These are phyloP conservation scores for Alternaria sp. DNA, from an alignment of 2,329 filamentous ascomycete species.

Conservation along the genomic window DNA sequence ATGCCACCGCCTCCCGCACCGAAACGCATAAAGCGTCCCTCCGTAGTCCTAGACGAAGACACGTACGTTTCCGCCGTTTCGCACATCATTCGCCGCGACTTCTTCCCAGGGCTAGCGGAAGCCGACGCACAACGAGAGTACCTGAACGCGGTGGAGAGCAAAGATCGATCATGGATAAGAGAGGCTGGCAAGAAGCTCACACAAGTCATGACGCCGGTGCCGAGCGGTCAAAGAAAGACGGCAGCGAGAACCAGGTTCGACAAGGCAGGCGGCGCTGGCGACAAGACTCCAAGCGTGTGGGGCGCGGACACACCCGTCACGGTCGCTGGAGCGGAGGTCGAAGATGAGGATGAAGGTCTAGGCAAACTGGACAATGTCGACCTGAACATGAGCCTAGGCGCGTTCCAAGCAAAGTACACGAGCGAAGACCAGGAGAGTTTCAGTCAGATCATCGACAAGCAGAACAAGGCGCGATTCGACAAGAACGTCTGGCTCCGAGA, in stretches of 20 bases:
- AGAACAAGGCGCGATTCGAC: conserved; percentile 82
- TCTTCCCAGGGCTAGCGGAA: conserved; percentile 90
- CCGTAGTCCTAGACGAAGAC: conserved; percentile 89
- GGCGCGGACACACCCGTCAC: conserved; percentile 74
- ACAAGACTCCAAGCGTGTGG: conserved; percentile 70
- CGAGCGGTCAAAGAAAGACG: conserved; percentile 51
- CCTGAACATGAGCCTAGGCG: conserved; percentile 78
- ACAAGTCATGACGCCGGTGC: conserved; percentile 82
- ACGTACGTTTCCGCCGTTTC: conserved; percentile 89
- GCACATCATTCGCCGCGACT: conserved; percentile 94
- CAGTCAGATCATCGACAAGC: conserved; percentile 87
- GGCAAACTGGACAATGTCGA: conserved; percentile 64
- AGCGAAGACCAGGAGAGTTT: conserved; percentile 99
- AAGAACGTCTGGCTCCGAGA: conserved; percentile 91
- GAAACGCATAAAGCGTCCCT: conserved; percentile 91
- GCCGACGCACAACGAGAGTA: conserved; percentile 90
- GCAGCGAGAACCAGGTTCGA: conserved; percentile 37
- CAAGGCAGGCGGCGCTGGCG: conserved; percentile 29
- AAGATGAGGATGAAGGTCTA: conserved; percentile 37
- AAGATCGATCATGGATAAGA: conserved; percentile 83
- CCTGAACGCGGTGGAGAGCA: conserved; percentile 86
- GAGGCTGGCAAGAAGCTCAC: conserved; percentile 69
- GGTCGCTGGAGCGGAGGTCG: conserved; percentile 49
- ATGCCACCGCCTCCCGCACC: conserved; percentile 87
- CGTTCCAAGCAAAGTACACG: conserved; percentile 92